Evolutionary conservation across 2,329 filamentous ascomycete species (phyloP).

Genomic region (Penicillium aurantiogriseum): DNA sequence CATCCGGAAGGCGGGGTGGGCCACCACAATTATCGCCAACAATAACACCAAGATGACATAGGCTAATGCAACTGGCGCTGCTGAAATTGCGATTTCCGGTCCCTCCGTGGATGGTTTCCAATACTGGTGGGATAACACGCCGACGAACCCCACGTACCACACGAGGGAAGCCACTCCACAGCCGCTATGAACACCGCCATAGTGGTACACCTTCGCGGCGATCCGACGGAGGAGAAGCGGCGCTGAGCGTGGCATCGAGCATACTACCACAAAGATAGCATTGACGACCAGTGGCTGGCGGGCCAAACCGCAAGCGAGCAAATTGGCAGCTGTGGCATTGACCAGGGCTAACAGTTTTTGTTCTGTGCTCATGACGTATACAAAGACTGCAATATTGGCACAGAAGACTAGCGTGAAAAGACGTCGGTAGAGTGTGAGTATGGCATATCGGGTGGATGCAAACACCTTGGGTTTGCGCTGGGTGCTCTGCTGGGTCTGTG

Average conservation of each 20-base stretch:
- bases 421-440: slow-evolving; percentile 44
- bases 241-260: slow-evolving; percentile 45
- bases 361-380: slow-evolving; percentile 37
- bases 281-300: slow-evolving; percentile 57
- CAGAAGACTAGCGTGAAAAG: slow-evolving; percentile 45
- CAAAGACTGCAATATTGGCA: slow-evolving; percentile 39
- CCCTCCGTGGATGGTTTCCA: slow-evolving; percentile 24
- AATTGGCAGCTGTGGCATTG: slow-evolving; percentile 47
- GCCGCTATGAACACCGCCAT: slow-evolving; percentile 56
- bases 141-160: slow-evolving; percentile 47
- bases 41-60: slow-evolving; percentile 60
- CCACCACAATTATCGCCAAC: slow-evolving; percentile 59
- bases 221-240: slow-evolving; percentile 48
- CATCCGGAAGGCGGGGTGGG: slow-evolving; percentile 63
- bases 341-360: slow-evolving; percentile 40
- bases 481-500: slow-evolving; percentile 28
- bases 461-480: slow-evolving; percentile 26
- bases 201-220: slow-evolving; percentile 53
- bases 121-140: slow-evolving; percentile 36
- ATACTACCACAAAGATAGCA: slow-evolving; percentile 47
- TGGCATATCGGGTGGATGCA: slow-evolving; percentile 36
- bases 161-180: slow-evolving; percentile 49
- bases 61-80: slow-evolving; percentile 53
- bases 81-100: slow-evolving; percentile 23
- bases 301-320: slow-evolving; percentile 49